Evolutionary conservation across 208 protist species (phyloP).

Genomic region (Leishmania arabica): DNA sequence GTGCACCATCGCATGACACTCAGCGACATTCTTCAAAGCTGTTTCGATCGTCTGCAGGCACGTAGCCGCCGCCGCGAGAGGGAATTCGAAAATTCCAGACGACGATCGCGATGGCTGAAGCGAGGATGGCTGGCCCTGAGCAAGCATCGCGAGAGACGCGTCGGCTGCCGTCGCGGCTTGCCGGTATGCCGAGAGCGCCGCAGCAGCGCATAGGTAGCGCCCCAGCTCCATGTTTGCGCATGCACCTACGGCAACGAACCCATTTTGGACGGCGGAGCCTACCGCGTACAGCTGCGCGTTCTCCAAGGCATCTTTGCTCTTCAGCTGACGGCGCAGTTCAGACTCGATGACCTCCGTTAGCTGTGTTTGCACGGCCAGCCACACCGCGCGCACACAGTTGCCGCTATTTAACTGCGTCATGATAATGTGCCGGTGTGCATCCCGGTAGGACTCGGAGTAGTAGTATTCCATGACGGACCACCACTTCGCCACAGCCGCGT

Average conservation of each 20-base stretch:
- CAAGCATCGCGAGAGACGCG: slow-evolving; percentile 2
- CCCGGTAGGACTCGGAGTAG: slow-evolving; percentile 38
- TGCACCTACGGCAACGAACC: slow-evolving; percentile 55
- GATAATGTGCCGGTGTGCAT: slow-evolving; percentile 55
- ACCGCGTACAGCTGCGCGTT: slow-evolving; percentile 48
- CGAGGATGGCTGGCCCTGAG: background rate
- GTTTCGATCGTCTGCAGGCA: slow-evolving; percentile 51
- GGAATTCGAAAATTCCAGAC: background rate
- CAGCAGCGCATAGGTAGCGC: slow-evolving; percentile 50
- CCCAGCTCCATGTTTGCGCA: slow-evolving; percentile 50
- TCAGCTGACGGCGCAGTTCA: slow-evolving; percentile 42
- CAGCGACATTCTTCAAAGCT: slow-evolving; percentile 42
- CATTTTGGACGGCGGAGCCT: slow-evolving; percentile 67
- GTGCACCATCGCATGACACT: slow-evolving; percentile 49
- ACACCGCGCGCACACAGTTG: slow-evolving; percentile 51
- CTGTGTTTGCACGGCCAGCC: slow-evolving; percentile 71
- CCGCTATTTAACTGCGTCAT: slow-evolving; percentile 31
- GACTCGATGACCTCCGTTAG: slow-evolving; percentile 50
- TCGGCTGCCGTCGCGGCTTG: slow-evolving; percentile 32
- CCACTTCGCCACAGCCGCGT: slow-evolving; percentile 59
- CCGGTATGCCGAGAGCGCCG: slow-evolving; percentile 57
- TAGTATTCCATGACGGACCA: slow-evolving; percentile 57
- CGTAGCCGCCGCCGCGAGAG: slow-evolving; percentile 12
- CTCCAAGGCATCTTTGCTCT: slow-evolving; percentile 33
- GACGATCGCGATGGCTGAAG: slow-evolving; percentile 3